A percentile compares a stretch with the other conserved stretches of the same genome.
Evolutionary conservation across 768 basidiomycete genomes (phyloP).

Genomic region (Leucosporidium scottii): DNA sequence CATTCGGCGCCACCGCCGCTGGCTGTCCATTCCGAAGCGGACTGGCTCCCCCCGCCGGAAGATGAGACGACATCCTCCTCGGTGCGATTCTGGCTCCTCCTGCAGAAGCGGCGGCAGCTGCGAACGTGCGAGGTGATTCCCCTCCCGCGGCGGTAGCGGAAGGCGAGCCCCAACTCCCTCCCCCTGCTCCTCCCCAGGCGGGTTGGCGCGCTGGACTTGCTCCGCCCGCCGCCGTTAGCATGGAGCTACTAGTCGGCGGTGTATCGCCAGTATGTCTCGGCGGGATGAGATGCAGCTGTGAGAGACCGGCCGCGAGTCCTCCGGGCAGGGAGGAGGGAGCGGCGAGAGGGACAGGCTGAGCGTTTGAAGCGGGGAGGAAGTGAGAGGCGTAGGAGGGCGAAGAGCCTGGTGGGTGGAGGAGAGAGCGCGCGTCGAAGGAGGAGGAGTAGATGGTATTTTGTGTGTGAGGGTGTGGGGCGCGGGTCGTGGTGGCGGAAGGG

Average conservation of each 20-base stretch:
- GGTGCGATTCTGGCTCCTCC: neutral
- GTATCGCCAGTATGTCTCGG: slow-evolving; percentile 35
- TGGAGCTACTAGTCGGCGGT: slow-evolving; percentile 1
- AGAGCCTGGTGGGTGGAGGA: neutral
- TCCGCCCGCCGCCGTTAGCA: neutral
- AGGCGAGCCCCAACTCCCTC: neutral
- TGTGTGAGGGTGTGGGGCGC: neutral
- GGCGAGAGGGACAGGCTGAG: neutral
- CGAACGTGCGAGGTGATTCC: neutral
- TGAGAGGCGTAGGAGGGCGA: neutral
- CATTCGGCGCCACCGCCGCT: too few species aligned
- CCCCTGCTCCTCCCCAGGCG: neutral
- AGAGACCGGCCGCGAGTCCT: slow-evolving; percentile 83
- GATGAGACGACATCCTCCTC: neutral
- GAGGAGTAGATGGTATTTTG: neutral
- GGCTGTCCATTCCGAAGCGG: neutral
- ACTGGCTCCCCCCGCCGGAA: neutral
- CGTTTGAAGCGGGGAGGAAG: neutral
- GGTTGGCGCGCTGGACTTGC: neutral
- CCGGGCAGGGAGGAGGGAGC: slow-evolving; percentile 55
- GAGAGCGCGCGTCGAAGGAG: neutral
- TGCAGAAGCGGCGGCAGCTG: neutral
- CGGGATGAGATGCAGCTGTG: slow-evolving; percentile 70
- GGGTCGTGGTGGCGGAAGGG: neutral
- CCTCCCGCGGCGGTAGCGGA: neutral